Evolutionary conservation across 148 eudicot genomes (phyloP).

Genomic region (Simmondsia chinensis): DNA sequence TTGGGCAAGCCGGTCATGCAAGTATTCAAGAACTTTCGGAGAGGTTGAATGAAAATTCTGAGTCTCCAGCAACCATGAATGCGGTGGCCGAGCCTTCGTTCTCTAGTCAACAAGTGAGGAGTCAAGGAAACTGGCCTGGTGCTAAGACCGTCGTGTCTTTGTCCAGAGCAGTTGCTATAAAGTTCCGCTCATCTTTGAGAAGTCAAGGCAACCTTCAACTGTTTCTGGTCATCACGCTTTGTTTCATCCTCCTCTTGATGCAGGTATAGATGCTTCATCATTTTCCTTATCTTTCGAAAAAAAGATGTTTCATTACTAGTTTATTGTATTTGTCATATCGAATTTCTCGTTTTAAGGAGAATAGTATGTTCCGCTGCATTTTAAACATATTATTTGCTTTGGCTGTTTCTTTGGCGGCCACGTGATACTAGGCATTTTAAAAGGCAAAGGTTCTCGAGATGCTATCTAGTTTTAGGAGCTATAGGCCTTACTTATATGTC

Average conservation of each 20-base stretch:
- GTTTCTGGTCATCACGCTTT: constrained; percentile 26
- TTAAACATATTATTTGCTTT: no score
- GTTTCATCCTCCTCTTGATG: constrained; percentile 49
- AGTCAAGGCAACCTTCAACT: constrained; percentile 26
- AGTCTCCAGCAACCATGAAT: constrained; percentile 11
- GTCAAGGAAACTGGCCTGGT: constrained; percentile 13
- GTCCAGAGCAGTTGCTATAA: constrained; percentile 24
- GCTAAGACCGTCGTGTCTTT: constrained; percentile 23
- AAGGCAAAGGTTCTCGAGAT: no score
- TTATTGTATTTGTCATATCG: no score
- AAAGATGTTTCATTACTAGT: no score
- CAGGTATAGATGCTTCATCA: no score
- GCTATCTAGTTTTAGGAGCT: no score
- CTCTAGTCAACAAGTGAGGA: constrained; percentile 18
- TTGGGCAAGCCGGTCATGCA: constrained; percentile 22
- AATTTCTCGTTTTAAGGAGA: no score
- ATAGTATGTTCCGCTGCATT: no score
- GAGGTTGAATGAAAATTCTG: constrained; percentile 14
- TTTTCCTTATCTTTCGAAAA: no score
- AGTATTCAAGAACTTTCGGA: constrained; percentile 20
- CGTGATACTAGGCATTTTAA: no score
- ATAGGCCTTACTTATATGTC: no score
- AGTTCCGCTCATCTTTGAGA: constrained; percentile 25
- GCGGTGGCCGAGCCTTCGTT: constrained; percentile 13
- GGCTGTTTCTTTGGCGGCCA: no score